Evolutionary conservation across 805 yeast species (phyloP).

Genomic region (Cyberlindnera petersonii): DNA sequence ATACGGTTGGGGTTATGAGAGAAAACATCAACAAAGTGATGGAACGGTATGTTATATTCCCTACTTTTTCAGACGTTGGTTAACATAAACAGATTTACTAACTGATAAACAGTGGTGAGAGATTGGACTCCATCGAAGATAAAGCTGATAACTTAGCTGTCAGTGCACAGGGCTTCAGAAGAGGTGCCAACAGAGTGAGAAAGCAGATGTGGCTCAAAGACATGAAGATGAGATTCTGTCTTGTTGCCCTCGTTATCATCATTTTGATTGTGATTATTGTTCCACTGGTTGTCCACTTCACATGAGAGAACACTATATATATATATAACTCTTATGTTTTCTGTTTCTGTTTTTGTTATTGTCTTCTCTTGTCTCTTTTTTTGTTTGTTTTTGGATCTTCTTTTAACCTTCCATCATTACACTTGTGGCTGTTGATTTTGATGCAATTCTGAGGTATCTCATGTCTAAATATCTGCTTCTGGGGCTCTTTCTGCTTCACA

Average conservation of each 20-base stretch:
- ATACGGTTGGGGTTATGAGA: conserved; percentile 96
- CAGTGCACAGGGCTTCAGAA: conserved; percentile 89
- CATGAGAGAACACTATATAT: conserved; percentile 15
- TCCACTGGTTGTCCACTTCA: conserved; percentile 89
- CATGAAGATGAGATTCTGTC: conserved; percentile 91
- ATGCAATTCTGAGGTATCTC: too few species aligned
- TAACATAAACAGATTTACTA: conserved; percentile 64
- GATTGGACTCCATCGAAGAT: conserved; percentile 86
- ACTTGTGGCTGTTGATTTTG: too few species aligned
- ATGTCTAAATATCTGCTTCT: too few species aligned
- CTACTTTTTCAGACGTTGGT: conserved; percentile 3
- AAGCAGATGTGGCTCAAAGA: conserved; percentile 99
- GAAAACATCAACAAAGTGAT: conserved; percentile 95
- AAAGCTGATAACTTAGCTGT: conserved; percentile 90
- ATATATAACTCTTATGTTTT: neutral
- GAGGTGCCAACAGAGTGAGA: conserved; percentile 96
- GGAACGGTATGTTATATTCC: conserved; percentile 40
- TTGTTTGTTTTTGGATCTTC: too few species aligned
- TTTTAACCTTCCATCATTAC: too few species aligned
- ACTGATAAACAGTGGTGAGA: conserved; percentile 89
- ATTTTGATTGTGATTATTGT: conserved; percentile 83
- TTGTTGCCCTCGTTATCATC: conserved; percentile 75
- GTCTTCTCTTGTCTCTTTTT: neutral
- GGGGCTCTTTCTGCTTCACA: too few species aligned
- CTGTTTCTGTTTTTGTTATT: neutral